phyloP scores from a whole-genome alignment of 306 rosid genomes.

The Glycine soja region DNA sequence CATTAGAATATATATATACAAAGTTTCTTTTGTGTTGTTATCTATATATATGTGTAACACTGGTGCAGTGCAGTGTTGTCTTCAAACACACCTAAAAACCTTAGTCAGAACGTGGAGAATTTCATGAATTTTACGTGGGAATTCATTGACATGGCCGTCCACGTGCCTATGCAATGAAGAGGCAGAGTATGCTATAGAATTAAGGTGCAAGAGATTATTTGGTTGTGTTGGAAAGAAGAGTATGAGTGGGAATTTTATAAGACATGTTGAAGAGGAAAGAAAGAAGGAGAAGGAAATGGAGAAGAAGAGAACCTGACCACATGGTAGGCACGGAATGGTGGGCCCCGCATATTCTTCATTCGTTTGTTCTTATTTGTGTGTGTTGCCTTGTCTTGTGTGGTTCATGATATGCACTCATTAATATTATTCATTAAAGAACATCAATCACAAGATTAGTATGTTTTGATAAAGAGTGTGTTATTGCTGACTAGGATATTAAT shows the following conservation, averaged over 20 bases:
- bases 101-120: not conserved
- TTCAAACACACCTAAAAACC: not conserved
- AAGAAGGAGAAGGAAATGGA: conserved; percentile 34
- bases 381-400: not conserved
- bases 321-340: conserved; percentile 40
- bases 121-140: conserved; percentile 23
- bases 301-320: conserved; percentile 35
- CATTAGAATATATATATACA: too few species aligned
- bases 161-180: not conserved
- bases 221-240: not conserved
- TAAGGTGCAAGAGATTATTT: too few species aligned
- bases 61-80: not conserved
- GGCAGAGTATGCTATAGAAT: not conserved
- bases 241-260: not conserved
- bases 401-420: not conserved
- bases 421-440: not conserved
- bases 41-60: not conserved
- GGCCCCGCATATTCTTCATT: conserved; percentile 14
- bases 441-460: too few species aligned
- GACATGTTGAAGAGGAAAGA: conserved; percentile 32
- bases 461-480: too few species aligned
- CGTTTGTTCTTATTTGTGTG: not conserved
- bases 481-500: too few species aligned
- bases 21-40: not conserved
- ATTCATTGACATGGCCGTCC: not conserved